phyloP scores from a whole-genome alignment of 2,329 filamentous ascomycete genomes.

The Xylariaceae sp. region DNA sequence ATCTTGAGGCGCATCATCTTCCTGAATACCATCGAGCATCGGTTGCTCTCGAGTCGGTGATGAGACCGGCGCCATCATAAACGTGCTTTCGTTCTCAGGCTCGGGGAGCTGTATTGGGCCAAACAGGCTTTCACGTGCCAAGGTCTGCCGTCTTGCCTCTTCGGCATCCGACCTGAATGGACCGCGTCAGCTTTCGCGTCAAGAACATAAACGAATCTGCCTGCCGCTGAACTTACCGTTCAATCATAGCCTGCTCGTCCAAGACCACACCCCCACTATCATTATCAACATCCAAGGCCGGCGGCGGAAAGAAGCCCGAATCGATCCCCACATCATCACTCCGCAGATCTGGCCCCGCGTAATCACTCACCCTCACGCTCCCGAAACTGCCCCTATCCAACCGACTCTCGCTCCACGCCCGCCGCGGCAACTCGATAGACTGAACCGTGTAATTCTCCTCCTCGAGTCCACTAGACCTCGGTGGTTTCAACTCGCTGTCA shows the following conservation, averaged over 20 bases:
- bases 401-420: conserved; percentile 52
- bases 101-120: conserved; percentile 51
- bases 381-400: conserved; percentile 53
- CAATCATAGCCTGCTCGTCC: conserved; percentile 46
- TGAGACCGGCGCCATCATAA: conserved; percentile 46
- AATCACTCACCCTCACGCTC: conserved; percentile 58
- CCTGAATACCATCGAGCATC: conserved; percentile 23
- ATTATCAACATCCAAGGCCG: conserved; percentile 44
- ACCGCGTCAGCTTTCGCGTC: conserved; percentile 14
- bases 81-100: conserved; percentile 54
- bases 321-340: conserved; percentile 49
- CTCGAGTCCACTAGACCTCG: conserved; percentile 57
- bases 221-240: conserved; percentile 40
- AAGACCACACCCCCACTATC: conserved; percentile 41
- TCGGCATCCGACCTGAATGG: conserved; percentile 42
- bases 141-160: conserved; percentile 42
- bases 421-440: conserved; percentile 62
- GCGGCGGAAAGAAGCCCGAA: conserved; percentile 56
- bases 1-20: conserved; percentile 20
- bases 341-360: conserved; percentile 37
- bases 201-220: not conserved
- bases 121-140: conserved; percentile 54
- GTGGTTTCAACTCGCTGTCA: conserved; percentile 51
- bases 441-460: conserved; percentile 61
- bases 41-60: conserved; percentile 35